Conservation (phyloP, 169 alveolate species). For the Eimeria tenella region DNA sequence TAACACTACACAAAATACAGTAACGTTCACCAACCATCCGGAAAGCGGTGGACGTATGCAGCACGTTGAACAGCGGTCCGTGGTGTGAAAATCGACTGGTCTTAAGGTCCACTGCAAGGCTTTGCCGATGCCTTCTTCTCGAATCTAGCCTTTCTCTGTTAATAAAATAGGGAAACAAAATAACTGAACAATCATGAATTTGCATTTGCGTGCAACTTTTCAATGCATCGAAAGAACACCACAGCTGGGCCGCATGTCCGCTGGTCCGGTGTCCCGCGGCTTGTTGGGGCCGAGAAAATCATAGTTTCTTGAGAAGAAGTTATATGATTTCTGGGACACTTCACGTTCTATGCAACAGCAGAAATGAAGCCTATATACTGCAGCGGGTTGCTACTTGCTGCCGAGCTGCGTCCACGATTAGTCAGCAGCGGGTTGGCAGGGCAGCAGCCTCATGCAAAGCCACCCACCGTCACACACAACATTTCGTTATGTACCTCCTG, state of each 20-base stretch:
- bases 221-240: not conserved
- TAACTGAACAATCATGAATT: not conserved
- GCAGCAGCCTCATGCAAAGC: too few relatives aligned
- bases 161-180: not conserved
- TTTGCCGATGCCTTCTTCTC: not conserved
- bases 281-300: not conserved
- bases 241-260: slow-evolving; percentile 29
- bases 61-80: not conserved
- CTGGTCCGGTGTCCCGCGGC: slow-evolving; percentile 39
- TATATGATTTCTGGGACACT: too few relatives aligned
- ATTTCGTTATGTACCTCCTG: too few relatives aligned
- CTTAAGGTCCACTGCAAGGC: not conserved
- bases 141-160: not conserved
- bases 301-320: too few relatives aligned
- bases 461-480: too few relatives aligned
- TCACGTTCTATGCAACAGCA: too few relatives aligned
- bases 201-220: not conserved
- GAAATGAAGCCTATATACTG: too few relatives aligned
- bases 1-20: not conserved
- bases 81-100: slow-evolving; percentile 1
- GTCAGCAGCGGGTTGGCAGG: too few relatives aligned
- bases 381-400: too few relatives aligned
- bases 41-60: not conserved
- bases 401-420: too few relatives aligned
- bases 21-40: not conserved